Evolutionary conservation across 768 basidiomycete genomes (phyloP).

Genomic region (Fomitopsis pulvina): DNA sequence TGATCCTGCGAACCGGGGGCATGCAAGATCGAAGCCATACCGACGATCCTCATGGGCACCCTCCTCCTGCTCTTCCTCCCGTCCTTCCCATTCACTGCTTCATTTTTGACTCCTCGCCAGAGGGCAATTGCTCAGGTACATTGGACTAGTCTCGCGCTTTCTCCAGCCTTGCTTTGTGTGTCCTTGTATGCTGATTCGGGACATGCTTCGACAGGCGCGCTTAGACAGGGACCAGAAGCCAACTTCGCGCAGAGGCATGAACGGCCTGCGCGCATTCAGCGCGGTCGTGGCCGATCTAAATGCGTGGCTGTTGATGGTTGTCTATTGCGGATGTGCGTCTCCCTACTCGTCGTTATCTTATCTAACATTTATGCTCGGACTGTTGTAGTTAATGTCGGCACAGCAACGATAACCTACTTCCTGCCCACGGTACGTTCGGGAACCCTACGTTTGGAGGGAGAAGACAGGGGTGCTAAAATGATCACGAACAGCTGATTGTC

Average conservation of each 20-base stretch:
- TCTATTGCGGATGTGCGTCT: constrained; percentile 46
- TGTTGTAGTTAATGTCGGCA: constrained; percentile 44
- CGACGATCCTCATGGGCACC: constrained; percentile 45
- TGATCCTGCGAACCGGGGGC: neutral
- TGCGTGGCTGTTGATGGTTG: constrained; percentile 45
- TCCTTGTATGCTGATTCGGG: too few species aligned
- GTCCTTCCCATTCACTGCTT: constrained; percentile 48
- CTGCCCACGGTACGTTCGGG: constrained; percentile 37
- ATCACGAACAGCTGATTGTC: constrained; percentile 38
- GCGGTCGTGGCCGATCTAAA: constrained; percentile 42
- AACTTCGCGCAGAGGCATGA: constrained; percentile 52
- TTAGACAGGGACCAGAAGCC: constrained; percentile 50
- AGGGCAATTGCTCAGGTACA: constrained; percentile 52
- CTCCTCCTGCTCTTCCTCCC: constrained; percentile 45
- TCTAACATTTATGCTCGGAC: neutral
- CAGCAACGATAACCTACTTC: constrained; percentile 51
- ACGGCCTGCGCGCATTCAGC: constrained; percentile 49
- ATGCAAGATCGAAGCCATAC: constrained; percentile 57
- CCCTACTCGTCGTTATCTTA: neutral
- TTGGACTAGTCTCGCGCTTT: too few species aligned
- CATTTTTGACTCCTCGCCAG: constrained; percentile 46
- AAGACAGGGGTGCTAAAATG: neutral
- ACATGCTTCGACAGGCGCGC: constrained; percentile 32
- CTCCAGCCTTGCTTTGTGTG: too few species aligned
- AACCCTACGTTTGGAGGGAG: neutral